Evolutionary conservation across 2,329 filamentous ascomycete species (phyloP), one percentile per base, ranked within the genome.

Genomic region (Monilinia aucupariae): DNA sequence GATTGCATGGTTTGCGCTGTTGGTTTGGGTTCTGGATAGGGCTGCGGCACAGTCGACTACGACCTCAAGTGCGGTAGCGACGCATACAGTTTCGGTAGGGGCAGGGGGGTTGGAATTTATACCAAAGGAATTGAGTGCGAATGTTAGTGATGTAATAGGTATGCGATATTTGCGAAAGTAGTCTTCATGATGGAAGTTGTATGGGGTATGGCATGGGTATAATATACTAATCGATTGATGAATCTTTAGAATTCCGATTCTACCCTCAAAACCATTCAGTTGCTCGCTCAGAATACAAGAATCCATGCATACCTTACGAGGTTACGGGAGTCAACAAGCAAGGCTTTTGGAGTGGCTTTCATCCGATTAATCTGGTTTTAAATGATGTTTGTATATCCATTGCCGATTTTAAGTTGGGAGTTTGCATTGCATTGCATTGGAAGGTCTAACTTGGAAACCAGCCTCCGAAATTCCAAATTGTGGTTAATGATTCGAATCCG

Each of bases 231-330:
- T 25, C 22, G 37, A 41, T 61, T 66, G 39, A 65, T 53, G 13
- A 53, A 25, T 22, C n/a, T 10, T 22, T n/a, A 71, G 70, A 71
- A 65, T 89, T 85, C 72, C 76, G 80, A 55, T 88, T 89, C 70
- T 87, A 83, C 67, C 84, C 85, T 1, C 77, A 76, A 20, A 85
- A 82, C 58, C 86, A 89, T 70, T 85, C 83, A 2, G 82, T 89
- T 22, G 82, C 84, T 7, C 79, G 83, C 53, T 81, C 85, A 12
- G 83, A 81, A 51, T 88, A 76, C 22, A 58, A 64, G 10, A 77
- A 76, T n/a, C 85, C 87, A 22, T 90, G 87, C 66, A 81, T 87
- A 49, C 86, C 86, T 0, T 86, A 84, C 63, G 81, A 85, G 59
- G 77, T 81, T 60, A 77, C 80, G 55, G 76, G 78, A 0, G 65